A percentile compares a stretch with the other conserved stretches of the same genome.
Evolutionary conservation across 164 flowering plant species (phyloP).

Genomic region (Piper longum): DNA sequence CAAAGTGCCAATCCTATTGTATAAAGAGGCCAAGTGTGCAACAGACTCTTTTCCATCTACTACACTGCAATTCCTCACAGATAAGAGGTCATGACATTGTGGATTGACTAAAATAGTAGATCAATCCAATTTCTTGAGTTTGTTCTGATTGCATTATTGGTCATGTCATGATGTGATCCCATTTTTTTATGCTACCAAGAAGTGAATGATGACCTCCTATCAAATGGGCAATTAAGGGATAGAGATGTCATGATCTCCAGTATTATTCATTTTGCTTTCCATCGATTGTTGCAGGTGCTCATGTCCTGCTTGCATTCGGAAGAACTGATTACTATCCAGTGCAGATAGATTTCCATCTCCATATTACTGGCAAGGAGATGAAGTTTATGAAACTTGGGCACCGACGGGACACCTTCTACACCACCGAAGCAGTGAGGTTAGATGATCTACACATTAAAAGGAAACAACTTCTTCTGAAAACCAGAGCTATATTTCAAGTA

Average conservation of each 20-base stretch:
- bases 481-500: neutral
- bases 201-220: no score
- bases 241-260: no score
- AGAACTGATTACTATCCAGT: conserved; percentile 3
- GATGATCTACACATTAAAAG: neutral
- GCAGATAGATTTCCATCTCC: neutral
- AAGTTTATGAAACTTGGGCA: conserved; percentile 98
- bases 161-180: no score
- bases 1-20: neutral
- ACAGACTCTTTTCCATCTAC: neutral
- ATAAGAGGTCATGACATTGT: no score
- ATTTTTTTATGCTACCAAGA: no score
- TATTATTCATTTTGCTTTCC: neutral
- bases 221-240: no score
- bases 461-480: neutral
- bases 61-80: neutral
- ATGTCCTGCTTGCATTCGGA: conserved; percentile 1
- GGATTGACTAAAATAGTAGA: no score
- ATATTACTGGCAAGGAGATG: conserved; percentile 30
- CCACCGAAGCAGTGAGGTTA: conserved; percentile 77
- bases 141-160: no score
- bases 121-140: no score
- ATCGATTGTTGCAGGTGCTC: neutral
- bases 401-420: conserved; percentile 85
- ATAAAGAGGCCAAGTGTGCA: neutral